Evolutionary conservation across 1,284 basidiomycete species (phyloP).

Genomic region (Leccinum solheimii): DNA sequence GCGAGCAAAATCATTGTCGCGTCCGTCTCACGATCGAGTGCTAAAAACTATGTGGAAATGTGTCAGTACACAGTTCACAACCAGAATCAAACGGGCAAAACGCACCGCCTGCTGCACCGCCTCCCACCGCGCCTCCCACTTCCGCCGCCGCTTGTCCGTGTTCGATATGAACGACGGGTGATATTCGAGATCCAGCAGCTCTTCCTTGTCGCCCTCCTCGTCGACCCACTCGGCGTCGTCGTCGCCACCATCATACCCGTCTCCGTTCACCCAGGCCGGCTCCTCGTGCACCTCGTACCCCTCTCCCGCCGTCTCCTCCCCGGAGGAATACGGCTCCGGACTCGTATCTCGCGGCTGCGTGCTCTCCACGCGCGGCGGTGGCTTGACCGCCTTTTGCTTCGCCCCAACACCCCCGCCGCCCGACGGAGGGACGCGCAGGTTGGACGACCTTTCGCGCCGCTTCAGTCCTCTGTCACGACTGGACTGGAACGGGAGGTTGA

Average conservation of each 20-base stretch:
- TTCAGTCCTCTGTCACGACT: conserved; percentile 39
- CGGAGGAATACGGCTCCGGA: conserved; percentile 61
- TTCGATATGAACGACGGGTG: conserved; percentile 70
- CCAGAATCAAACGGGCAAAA: background rate
- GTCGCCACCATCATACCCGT: conserved; percentile 36
- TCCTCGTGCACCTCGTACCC: conserved; percentile 44
- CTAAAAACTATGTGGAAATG: conserved; percentile 57
- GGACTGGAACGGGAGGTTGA: conserved; percentile 52
- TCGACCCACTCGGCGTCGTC: conserved; percentile 68
- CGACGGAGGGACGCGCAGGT: conserved; percentile 28
- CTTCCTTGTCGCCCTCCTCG: conserved; percentile 69
- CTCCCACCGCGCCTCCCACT: conserved; percentile 76
- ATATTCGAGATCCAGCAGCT: conserved; percentile 71
- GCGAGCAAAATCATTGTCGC: conserved; percentile 72
- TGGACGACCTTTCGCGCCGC: conserved; percentile 38
- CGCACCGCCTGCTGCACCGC: conserved; percentile 64
- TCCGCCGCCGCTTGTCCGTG: conserved; percentile 61
- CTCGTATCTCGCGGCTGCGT: conserved; percentile 79
- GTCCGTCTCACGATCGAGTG: conserved; percentile 76
- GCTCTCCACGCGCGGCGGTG: conserved; percentile 73
- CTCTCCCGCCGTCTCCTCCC: conserved; percentile 60
- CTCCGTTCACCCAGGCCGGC: conserved; percentile 38
- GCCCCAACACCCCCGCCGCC: background rate
- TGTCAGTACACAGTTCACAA: background rate
- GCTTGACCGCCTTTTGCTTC: conserved; percentile 43